Conservation (phyloP, 768 basidiomycete species). For the Phaffia australis region DNA sequence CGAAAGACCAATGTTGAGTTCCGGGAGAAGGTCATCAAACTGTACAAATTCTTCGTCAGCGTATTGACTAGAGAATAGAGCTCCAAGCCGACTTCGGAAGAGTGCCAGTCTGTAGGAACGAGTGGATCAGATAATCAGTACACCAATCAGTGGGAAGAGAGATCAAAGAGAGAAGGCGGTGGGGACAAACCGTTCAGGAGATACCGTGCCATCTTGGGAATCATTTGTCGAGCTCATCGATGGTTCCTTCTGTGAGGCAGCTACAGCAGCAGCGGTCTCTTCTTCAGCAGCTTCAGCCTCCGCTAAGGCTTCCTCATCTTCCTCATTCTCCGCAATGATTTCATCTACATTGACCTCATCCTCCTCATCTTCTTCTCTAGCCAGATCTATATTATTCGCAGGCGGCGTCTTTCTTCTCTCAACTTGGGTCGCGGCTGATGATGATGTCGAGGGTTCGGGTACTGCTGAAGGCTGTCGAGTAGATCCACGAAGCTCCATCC, state of each 20-base stretch:
- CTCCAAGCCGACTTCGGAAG: conserved; percentile 68
- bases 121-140: background rate
- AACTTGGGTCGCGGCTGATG: conserved; percentile 42
- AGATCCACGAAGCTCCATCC: background rate
- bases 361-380: conserved; percentile 43
- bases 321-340: conserved; percentile 40
- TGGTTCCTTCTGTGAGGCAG: background rate
- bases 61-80: conserved; percentile 54
- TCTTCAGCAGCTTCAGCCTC: conserved; percentile 10
- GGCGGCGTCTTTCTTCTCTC: conserved; percentile 55
- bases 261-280: background rate
- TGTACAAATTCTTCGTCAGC: conserved; percentile 66
- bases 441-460: no score
- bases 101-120: conserved; percentile 51
- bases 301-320: conserved; percentile 39
- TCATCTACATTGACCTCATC: conserved; percentile 37
- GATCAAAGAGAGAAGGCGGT: conserved; percentile 1
- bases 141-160: background rate
- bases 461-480: no score
- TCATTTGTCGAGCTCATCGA: background rate
- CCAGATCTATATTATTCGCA: no score
- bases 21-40: conserved; percentile 55
- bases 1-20: conserved; percentile 65
- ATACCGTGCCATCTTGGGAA: conserved; percentile 30
- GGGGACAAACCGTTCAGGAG: conserved; percentile 50